Percentiles rank a stretch among this genome's conserved stretches.
phyloP scores from a whole-genome alignment of 345 rosid species.

The Salix viminalis region DNA sequence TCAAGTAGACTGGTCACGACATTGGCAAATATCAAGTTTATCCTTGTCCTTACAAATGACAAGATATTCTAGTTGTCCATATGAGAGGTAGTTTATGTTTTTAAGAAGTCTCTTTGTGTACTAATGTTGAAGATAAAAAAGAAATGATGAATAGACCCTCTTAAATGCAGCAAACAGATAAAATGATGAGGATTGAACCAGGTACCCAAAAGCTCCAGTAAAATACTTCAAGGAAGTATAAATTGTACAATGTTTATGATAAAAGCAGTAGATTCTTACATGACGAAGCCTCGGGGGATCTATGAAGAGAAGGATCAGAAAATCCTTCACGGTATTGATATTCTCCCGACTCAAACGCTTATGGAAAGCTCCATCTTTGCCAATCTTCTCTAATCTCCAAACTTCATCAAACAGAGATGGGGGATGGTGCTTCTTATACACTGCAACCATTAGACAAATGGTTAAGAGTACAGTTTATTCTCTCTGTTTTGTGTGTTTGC shows the following conservation, averaged over 20 bases:
- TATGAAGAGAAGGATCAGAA: slow-evolving; percentile 57
- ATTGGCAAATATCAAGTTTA: background rate
- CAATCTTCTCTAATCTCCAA: slow-evolving; percentile 97
- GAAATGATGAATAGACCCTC: background rate
- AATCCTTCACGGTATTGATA: slow-evolving; percentile 78
- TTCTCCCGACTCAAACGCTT: slow-evolving; percentile 63
- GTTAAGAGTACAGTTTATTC: background rate
- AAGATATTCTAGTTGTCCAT: background rate
- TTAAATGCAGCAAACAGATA: background rate
- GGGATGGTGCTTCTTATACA: slow-evolving; percentile 94
- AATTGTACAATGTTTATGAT: background rate
- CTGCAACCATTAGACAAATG: slow-evolving; percentile 42
- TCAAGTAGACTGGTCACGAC: background rate
- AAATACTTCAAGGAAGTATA: background rate
- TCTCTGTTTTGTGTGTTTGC: slow-evolving; percentile 2
- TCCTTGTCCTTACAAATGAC: background rate
- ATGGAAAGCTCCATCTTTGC: slow-evolving; percentile 98
- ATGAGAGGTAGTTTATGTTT: background rate
- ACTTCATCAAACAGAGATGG: slow-evolving; percentile 83
- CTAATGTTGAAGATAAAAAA: background rate
- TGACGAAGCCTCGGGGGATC: slow-evolving; percentile 73
- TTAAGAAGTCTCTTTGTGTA: background rate
- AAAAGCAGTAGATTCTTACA: slow-evolving; percentile 38
- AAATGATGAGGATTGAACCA: background rate
- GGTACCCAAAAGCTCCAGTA: background rate